Conservation (phyloP, 306 rosid species). For the Arachis stenosperma region DNA sequence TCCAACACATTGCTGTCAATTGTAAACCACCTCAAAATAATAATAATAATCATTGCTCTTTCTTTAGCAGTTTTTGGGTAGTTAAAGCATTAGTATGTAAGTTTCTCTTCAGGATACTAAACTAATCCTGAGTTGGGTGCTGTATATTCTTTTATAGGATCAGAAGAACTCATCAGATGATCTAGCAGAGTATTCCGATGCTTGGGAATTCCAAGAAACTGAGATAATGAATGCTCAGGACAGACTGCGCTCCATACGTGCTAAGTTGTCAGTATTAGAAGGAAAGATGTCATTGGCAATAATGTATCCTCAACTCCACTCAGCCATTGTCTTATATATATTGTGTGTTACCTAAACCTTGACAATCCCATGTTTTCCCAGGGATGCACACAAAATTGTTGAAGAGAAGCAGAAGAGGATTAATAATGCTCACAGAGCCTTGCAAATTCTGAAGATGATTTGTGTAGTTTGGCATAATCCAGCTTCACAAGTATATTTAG, state of each 20-base stretch:
- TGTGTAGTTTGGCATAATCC: slow-evolving; percentile 76
- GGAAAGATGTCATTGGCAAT: slow-evolving; percentile 82
- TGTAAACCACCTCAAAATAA: too few relatives aligned
- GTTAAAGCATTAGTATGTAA: slow-evolving; percentile 1
- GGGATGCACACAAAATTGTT: slow-evolving; percentile 62
- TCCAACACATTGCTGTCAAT: too few relatives aligned
- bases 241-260: slow-evolving; percentile 72
- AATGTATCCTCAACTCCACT: slow-evolving; percentile 55
- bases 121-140: slow-evolving; percentile 23
- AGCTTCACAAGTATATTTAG: slow-evolving; percentile 82
- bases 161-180: slow-evolving; percentile 60
- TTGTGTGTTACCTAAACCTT: slow-evolving; percentile 22
- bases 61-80: neutral
- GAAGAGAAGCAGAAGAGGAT: slow-evolving; percentile 76
- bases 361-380: slow-evolving; percentile 44
- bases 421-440: slow-evolving; percentile 58
- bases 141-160: slow-evolving; percentile 54
- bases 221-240: slow-evolving; percentile 71
- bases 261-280: slow-evolving; percentile 79
- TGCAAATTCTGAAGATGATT: slow-evolving; percentile 55
- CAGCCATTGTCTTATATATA: slow-evolving; percentile 20
- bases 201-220: slow-evolving; percentile 85
- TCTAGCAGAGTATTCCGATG: slow-evolving; percentile 58
- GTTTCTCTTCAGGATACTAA: slow-evolving; percentile 11
- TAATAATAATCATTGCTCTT: slow-evolving; percentile 1